Evolutionary conservation across 2,329 filamentous ascomycete species (phyloP).

Genomic region (Ophiocordyceps robertsii): DNA sequence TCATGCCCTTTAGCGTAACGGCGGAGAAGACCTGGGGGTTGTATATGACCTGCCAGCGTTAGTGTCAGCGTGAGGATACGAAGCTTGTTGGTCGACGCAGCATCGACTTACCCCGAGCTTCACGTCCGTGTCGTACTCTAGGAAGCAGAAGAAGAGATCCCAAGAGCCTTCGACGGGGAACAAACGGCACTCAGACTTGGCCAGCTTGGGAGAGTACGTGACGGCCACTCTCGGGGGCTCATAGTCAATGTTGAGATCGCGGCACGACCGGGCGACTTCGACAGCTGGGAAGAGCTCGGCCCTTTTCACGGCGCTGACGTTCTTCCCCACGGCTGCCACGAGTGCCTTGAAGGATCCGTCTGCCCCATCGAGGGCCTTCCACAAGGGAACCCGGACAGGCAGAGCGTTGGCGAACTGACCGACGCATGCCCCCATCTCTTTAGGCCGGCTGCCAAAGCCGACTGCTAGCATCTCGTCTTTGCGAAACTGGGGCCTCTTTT

Average conservation of each 20-base stretch:
- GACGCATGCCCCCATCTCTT: slow-evolving; percentile 4
- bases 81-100: background rate
- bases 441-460: slow-evolving; percentile 3
- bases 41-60: slow-evolving; percentile 2
- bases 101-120: slow-evolving; percentile 1
- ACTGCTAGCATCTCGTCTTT: slow-evolving; percentile 4
- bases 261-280: slow-evolving; percentile 2
- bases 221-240: slow-evolving; percentile 2
- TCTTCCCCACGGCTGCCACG: slow-evolving; percentile 4
- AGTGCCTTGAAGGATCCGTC: slow-evolving; percentile 2
- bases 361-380: slow-evolving; percentile 1
- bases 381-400: slow-evolving; percentile 4
- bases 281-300: slow-evolving; percentile 3
- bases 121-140: slow-evolving; percentile 2
- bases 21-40: slow-evolving; percentile 2
- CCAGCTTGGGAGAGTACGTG: slow-evolving; percentile 4
- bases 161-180: slow-evolving; percentile 4
- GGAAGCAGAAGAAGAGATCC: slow-evolving; percentile 4
- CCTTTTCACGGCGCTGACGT: slow-evolving; percentile 5
- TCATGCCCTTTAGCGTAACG: background rate
- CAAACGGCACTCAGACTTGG: slow-evolving; percentile 2
- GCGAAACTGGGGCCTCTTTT: slow-evolving; percentile 2
- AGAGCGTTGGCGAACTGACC: slow-evolving; percentile 7
- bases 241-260: slow-evolving; percentile 3
- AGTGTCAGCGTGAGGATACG: background rate